Percentiles rank a stretch among this genome's conserved stretches.
Evolutionary conservation across 148 eudicot species (phyloP).

Genomic region (Heliamphora exappendiculata): DNA sequence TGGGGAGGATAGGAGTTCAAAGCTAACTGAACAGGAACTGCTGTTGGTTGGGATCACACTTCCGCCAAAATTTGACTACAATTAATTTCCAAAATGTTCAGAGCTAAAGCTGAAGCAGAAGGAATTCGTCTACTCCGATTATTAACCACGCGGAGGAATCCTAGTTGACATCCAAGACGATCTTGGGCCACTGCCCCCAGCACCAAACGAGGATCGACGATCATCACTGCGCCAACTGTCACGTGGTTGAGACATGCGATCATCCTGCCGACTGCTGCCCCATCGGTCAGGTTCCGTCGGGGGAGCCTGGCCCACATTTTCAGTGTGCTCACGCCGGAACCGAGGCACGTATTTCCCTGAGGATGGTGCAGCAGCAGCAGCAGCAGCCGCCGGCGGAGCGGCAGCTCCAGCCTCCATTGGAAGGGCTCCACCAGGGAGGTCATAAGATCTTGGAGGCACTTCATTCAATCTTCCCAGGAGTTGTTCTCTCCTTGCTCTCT

Average conservation of each 20-base stretch:
- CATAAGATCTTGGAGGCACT: constrained; percentile 21
- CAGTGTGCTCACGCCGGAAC: constrained; percentile 22
- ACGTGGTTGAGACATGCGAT: constrained; percentile 23
- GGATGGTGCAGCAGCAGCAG: constrained; percentile 32
- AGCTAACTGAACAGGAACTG: constrained; percentile 1
- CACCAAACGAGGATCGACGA: neutral
- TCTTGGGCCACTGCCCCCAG: constrained; percentile 1
- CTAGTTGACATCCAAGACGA: neutral
- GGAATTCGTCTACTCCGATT: neutral
- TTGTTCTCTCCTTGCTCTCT: constrained; percentile 42
- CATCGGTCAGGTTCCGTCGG: constrained; percentile 51
- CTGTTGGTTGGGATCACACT: neutral
- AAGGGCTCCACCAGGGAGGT: constrained; percentile 25
- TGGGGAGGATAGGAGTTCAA: neutral
- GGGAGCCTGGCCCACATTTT: constrained; percentile 25
- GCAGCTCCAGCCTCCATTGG: constrained; percentile 29
- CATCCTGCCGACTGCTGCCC: constrained; percentile 33
- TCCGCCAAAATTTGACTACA: neutral
- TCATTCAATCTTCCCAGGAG: constrained; percentile 32
- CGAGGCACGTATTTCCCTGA: constrained; percentile 68
- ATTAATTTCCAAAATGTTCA: neutral
- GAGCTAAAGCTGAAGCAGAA: too few relatives aligned
- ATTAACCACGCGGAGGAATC: neutral
- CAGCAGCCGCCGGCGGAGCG: constrained; percentile 22
- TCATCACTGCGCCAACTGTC: constrained; percentile 34